Base-by-base conservation (phyloP, 2,329 filamentous ascomycete genomes). In the Meredithiella fracta region DNA sequence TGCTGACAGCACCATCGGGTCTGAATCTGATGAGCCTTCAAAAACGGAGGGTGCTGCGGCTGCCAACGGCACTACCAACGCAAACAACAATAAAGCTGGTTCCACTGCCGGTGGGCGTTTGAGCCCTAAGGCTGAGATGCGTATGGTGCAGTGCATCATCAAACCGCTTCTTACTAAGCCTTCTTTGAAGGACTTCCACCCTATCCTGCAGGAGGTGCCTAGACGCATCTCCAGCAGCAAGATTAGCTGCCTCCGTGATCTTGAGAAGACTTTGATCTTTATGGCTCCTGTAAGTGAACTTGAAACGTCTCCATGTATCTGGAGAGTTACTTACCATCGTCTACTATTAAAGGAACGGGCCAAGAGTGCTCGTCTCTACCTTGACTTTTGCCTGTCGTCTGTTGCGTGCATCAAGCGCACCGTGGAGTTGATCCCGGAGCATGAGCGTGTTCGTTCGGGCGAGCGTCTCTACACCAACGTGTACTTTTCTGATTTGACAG, bases 401-500 rank as follows among this genome's bases (percentile, higher is more conserved):
- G 87, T 96, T 67, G 83, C 82, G 69, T 92, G 89, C 71, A 83
- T 95, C 67, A 86, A 94, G 74, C 83, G 87, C 61, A 92, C 88
- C 59, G 86, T 94, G 69, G 83, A 88, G 69, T 83, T 84, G 69
- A 76, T 96, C 61, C 83, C 80, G 74, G 88, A 94, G 67, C 82
- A 82, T 67, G 90, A 97, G 68, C 86, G 91, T 72, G 83, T 83
- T 62, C 81, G 87, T 67, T 85, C 86, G 59, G 75, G 80, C 69
- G 91, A 97, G 69, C 83, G 85, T 64, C 88, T 89, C 62, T 97
- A 96, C 75, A 92, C 84, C 76, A 88, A 86, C 77, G 87, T 87
- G 67, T 97, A 97, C 72, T 96, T 96, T 68, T 84, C 96, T 72
- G 91, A 97, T 73, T 82, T 97, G 60, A 83, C 94, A 68, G 87